These are phyloP conservation scores for Farysia itapuensis DNA, from an alignment of 1,284 basidiomycete species.

Conservation along the genomic window DNA sequence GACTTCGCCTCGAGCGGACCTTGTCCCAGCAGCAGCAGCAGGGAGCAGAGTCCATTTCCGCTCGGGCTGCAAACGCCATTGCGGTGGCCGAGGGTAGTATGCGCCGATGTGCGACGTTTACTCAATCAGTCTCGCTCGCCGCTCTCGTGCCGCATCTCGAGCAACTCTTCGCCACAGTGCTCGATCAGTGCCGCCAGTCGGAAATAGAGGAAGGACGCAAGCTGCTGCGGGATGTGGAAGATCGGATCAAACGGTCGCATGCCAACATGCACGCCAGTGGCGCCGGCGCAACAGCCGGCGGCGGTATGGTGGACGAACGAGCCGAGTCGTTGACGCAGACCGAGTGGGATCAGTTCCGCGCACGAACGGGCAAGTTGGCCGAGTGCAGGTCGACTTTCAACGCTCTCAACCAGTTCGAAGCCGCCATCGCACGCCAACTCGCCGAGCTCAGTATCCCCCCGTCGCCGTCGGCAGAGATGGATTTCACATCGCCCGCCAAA, in stretches of 20 bases:
- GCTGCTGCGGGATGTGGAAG: constrained; percentile 1
- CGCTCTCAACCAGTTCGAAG: constrained; percentile 9
- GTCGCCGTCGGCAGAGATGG: background rate
- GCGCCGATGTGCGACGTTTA: constrained; percentile 9
- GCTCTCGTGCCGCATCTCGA: constrained; percentile 17
- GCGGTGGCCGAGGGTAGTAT: constrained; percentile 10
- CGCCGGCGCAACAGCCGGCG: constrained; percentile 5
- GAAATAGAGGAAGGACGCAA: constrained; percentile 4
- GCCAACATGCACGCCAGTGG: constrained; percentile 3
- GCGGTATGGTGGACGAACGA: constrained; percentile 22
- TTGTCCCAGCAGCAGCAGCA: background rate
- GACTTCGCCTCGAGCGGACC: constrained; percentile 1
- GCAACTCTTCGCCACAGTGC: constrained; percentile 3
- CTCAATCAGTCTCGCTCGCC: constrained; percentile 17
- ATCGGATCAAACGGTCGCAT: constrained; percentile 14
- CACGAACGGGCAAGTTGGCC: constrained; percentile 13
- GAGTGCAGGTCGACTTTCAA: constrained; percentile 14
- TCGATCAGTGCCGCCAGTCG: background rate
- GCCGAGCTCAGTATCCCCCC: constrained; percentile 8
- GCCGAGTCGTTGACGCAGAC: constrained; percentile 13
- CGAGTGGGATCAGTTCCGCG: constrained; percentile 35
- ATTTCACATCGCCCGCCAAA: background rate
- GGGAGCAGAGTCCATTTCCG: too few relatives aligned
- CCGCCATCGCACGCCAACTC: constrained; percentile 19
- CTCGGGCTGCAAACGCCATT: constrained; percentile 1